Evolutionary conservation across 225 moss, liverwort and hornwort species (phyloP), one percentile per base, ranked within the genome.

Genomic region (Pleurozium schreberi): DNA sequence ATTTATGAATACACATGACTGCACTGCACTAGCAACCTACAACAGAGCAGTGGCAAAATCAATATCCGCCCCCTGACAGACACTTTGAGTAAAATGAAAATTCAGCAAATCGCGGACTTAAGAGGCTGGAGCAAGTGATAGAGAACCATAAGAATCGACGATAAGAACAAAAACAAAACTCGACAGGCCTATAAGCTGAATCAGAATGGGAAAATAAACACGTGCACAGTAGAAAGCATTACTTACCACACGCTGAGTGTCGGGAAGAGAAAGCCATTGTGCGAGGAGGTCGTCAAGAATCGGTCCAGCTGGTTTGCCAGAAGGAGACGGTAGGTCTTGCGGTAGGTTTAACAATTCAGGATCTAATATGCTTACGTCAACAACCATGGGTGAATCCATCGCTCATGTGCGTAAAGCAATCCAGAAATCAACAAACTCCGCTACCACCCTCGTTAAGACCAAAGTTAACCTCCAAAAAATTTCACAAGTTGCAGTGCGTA

Each of bases 241-340:
- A 78, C 96, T 89, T 90, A 98, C 98, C 97, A 98, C 87, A 76
- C 95, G 96, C 88, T 97, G 98, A 49, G 97, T 91, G 43, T 98
- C 98, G 90, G 97, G 98, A 84, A 98, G 96, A 83, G 97, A 97
- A 82, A 98, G 95, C 97, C 98, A 97, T 94, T 97, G 96, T 40
- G 94, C 70, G 74, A 98, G 96, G 75, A 98, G 95, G 89, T 97
- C 97, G 75, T 96, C 98, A 25, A 98, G 97, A 71, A 93, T 89
- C 81, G 95, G 89, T 79, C 91, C 86, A 93, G 80, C 88, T 91
- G 95, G 90, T 87, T 88, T 91, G 55, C 91, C 87, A 85, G 94
- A 91, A 53, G 96, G 93, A 12, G 96, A 93, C 30, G 91, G 90
- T 64, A 96, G 84, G 83, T 96, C 98, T 66, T 93, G 93, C 60